Base-by-base conservation (phyloP, 495 filamentous ascomycete genomes). In the Parmelia sp. region DNA sequence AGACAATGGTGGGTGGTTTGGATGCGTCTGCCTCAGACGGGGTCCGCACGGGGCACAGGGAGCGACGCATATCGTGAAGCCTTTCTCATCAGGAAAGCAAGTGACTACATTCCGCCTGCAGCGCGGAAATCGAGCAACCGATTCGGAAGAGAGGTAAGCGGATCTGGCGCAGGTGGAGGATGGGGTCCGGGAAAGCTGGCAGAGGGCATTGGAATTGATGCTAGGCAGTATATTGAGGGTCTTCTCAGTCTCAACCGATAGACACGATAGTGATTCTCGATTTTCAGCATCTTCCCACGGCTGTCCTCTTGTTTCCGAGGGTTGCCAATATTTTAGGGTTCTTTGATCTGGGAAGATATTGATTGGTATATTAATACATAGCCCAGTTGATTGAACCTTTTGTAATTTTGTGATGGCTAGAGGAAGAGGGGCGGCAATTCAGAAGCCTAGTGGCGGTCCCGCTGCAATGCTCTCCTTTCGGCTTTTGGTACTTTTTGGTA, bases 1-100 rank as follows among this genome's bases (percentile, higher is more conserved):
- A 83, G 92, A 14, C 92, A 92, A 1, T 98, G 93, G 92, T 98
- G 95, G 94, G 80, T 97, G 35, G 89, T 97, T 58, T 97, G 95
- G 92, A 91, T 89, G 60, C 81, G 89, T 47, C 76, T 93, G 12
- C 77, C 86, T 14, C 76, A 79, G n/a, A 25, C 51, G 62, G 55
- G 27, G 66, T 61, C 56, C 63, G 62, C 61, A 60, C 65, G 65
- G 61, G 66, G 70, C 40, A 66, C 60, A 0, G 65, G 64, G 7
- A 72, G 70, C 4, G 71, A 62, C 49, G 61, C 66, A 31, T 71
- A 74, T 29, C 73, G 74, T 62, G 90, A 92, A 73, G 91, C 92
- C 6, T 87, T 94, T 65, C 75, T 96, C 14, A 81, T 96, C 35
- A 82, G 91, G 4, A 85, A 85, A 69, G 86, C 91, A n/a, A 86